phyloP scores from a whole-genome alignment of 352 stramenopile genomes.

The Phytophthora cryptogea region DNA sequence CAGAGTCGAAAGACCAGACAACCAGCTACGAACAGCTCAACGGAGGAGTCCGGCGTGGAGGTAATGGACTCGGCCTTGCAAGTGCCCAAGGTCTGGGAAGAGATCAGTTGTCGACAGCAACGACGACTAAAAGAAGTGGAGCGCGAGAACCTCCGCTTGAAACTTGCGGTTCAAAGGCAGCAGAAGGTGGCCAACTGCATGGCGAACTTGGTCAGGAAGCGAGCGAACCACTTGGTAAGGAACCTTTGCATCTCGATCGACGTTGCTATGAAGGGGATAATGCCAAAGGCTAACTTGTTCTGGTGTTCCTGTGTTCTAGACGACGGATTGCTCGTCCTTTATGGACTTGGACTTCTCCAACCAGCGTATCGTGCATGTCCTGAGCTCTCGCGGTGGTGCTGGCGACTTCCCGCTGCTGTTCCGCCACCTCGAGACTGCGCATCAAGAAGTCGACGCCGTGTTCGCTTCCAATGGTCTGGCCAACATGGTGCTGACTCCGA shows the following conservation, averaged over 20 bases:
- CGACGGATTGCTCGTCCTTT: slow-evolving; percentile 33
- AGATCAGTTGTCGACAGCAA: slow-evolving; percentile 39
- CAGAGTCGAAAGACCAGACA: slow-evolving; percentile 27
- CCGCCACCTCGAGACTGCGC: slow-evolving; percentile 31
- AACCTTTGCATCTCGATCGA: background rate
- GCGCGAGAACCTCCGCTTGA: slow-evolving; percentile 49
- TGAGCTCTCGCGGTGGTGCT: slow-evolving; percentile 26
- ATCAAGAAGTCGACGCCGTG: slow-evolving; percentile 36
- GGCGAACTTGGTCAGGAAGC: slow-evolving; percentile 29
- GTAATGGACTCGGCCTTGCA: slow-evolving; percentile 7
- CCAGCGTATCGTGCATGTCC: slow-evolving; percentile 18
- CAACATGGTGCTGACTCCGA: slow-evolving; percentile 37
- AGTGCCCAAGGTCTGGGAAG: slow-evolving; percentile 34
- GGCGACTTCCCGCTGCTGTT: slow-evolving; percentile 38
- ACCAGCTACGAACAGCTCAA: background rate
- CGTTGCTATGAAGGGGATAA: background rate
- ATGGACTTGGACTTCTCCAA: slow-evolving; percentile 26
- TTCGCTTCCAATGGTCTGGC: slow-evolving; percentile 38
- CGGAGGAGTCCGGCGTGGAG: slow-evolving; percentile 3
- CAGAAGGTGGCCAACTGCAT: slow-evolving; percentile 27
- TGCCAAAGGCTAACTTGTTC: slow-evolving; percentile 2
- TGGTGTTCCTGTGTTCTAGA: slow-evolving; percentile 17
- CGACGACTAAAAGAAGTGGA: slow-evolving; percentile 38
- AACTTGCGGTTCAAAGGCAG: slow-evolving; percentile 44
- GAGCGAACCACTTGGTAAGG: slow-evolving; percentile 30